Percentiles rank a stretch among this genome's conserved stretches.
Conservation (phyloP, 1,139 yeast species). For the Magnusiomyces paraingens region DNA sequence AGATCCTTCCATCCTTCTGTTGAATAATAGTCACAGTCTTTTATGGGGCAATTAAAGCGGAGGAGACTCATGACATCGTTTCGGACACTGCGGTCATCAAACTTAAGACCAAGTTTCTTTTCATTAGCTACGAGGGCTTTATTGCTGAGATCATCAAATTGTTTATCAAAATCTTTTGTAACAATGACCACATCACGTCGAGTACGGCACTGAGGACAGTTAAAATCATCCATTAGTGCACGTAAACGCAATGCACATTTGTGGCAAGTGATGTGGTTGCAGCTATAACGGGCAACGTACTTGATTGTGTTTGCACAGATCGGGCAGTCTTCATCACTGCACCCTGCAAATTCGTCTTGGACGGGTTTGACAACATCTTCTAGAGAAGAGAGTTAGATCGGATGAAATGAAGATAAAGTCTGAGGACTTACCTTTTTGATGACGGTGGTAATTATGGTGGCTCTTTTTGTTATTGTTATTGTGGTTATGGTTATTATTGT, state of each 20-base stretch:
- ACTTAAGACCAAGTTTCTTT: constrained; percentile 32
- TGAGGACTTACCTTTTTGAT: too few species aligned
- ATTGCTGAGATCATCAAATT: constrained; percentile 38
- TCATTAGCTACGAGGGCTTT: constrained; percentile 1
- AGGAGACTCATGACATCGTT: constrained; percentile 48
- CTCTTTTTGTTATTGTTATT: not conserved
- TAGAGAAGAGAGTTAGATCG: not conserved
- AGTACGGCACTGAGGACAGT: constrained; percentile 74
- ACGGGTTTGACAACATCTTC: constrained; percentile 7
- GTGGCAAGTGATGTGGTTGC: constrained; percentile 83
- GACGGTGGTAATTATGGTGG: too few species aligned
- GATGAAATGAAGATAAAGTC: too few species aligned
- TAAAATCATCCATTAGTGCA: constrained; percentile 63
- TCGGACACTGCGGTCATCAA: constrained; percentile 28
- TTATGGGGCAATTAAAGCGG: constrained; percentile 50
- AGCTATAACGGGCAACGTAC: constrained; percentile 66
- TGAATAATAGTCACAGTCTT: constrained; percentile 40
- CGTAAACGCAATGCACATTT: constrained; percentile 77
- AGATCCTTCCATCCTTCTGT: constrained; percentile 47
- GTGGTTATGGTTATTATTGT: not conserved
- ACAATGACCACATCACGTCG: constrained; percentile 56
- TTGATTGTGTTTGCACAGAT: constrained; percentile 73
- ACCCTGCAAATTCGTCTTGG: constrained; percentile 12
- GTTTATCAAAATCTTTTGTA: constrained; percentile 43
- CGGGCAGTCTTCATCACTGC: constrained; percentile 48